phyloP scores from a whole-genome alignment of 106 monocot species.

The Chionographis japonica region DNA sequence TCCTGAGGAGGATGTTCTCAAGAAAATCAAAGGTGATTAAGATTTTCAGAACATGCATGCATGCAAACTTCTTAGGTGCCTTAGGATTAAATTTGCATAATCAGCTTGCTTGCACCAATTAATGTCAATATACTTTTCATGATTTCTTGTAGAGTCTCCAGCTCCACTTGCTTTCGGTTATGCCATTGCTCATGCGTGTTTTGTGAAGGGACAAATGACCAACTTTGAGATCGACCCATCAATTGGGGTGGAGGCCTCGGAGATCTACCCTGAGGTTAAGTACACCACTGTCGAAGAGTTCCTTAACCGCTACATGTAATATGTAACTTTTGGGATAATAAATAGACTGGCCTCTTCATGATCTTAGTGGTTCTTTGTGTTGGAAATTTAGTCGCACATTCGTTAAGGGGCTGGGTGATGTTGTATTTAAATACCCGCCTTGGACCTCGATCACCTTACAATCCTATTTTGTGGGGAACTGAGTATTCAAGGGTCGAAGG shows the following conservation, averaged over 20 bases:
- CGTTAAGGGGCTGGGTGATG: too few species aligned
- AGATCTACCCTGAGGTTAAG: slow-evolving; percentile 56
- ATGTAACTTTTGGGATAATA: too few species aligned
- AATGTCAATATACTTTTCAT: background rate
- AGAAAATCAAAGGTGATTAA: slow-evolving; percentile 30
- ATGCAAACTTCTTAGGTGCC: background rate
- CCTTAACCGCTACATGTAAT: slow-evolving; percentile 25
- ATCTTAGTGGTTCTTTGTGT: too few species aligned
- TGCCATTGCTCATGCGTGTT: slow-evolving; percentile 20
- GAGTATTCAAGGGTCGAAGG: too few species aligned
- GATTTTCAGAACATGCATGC: background rate
- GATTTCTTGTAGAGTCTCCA: slow-evolving; percentile 17
- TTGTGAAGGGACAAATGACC: slow-evolving; percentile 25
- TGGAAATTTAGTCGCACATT: too few species aligned
- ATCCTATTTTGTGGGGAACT: too few species aligned
- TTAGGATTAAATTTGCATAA: background rate
- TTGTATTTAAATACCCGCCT: too few species aligned
- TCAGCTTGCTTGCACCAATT: background rate
- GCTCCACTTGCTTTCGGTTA: slow-evolving; percentile 2
- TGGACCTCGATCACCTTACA: too few species aligned
- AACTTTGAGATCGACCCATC: slow-evolving; percentile 40
- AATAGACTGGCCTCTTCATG: too few species aligned
- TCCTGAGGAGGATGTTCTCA: slow-evolving; percentile 32
- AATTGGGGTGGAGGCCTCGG: slow-evolving; percentile 48
- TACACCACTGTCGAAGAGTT: slow-evolving; percentile 42